Conservation (phyloP, 352 stramenopile species). For the Phytophthora litchii region DNA sequence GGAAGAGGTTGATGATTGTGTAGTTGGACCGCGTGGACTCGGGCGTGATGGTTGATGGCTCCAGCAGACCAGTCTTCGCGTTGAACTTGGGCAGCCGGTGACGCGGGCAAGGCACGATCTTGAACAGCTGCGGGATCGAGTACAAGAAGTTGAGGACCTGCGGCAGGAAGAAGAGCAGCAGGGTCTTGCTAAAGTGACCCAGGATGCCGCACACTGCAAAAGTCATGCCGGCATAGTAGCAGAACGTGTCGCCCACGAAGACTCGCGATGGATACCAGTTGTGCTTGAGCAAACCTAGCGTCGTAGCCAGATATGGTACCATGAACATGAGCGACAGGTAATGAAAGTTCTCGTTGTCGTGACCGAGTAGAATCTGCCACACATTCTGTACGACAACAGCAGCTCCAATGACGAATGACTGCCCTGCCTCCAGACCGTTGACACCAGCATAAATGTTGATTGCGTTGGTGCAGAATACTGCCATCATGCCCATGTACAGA, state of each 20-base stretch:
- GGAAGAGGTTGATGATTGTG: conserved; percentile 90
- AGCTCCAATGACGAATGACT: conserved; percentile 93
- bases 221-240: conserved; percentile 99
- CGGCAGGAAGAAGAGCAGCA: conserved; percentile 98
- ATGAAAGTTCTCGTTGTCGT: conserved; percentile 91
- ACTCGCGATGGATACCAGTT: conserved; percentile 98
- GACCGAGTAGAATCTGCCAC: conserved; percentile 90
- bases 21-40: conserved; percentile 84
- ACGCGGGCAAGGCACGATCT: conserved; percentile 96
- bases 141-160: conserved; percentile 99
- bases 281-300: conserved; percentile 93
- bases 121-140: conserved; percentile 97
- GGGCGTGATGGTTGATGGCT: conserved; percentile 92
- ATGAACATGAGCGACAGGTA: conserved; percentile 97
- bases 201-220: conserved; percentile 97
- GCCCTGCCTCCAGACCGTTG: conserved; percentile 98
- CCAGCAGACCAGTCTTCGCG: conserved; percentile 89
- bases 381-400: conserved; percentile 96
- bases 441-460: conserved; percentile 99
- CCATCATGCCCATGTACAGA: conserved; percentile 98
- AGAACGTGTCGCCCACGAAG: conserved; percentile 99
- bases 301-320: conserved; percentile 94
- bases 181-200: conserved; percentile 98
- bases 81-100: conserved; percentile 97
- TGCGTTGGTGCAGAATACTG: conserved; percentile 99